These are phyloP conservation scores for Trypanosoma vivax DNA, from an alignment of 208 protist species.

Conservation along the genomic window DNA sequence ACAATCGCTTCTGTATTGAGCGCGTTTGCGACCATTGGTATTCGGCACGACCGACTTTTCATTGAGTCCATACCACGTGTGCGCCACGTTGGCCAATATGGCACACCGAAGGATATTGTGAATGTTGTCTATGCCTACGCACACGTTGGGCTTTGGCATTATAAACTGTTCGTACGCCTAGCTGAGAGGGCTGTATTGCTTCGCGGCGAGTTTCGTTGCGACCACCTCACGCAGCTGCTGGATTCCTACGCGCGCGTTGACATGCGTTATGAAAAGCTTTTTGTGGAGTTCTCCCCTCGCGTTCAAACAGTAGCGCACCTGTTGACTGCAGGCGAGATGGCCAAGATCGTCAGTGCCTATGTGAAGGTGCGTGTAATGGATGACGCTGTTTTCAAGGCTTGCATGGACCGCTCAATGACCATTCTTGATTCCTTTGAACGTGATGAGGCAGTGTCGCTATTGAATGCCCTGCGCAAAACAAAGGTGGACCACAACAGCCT, in stretches of 20 bases:
- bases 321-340: constrained; percentile 31
- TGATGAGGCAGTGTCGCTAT: constrained; percentile 24
- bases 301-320: constrained; percentile 58
- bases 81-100: constrained; percentile 70
- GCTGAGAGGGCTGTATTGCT: constrained; percentile 73
- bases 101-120: constrained; percentile 59
- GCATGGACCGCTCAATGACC: constrained; percentile 25
- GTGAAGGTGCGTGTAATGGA: constrained; percentile 33
- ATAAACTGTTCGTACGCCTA: constrained; percentile 75
- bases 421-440: constrained; percentile 28
- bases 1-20: constrained; percentile 63
- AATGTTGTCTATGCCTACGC: constrained; percentile 77
- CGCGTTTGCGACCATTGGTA: constrained; percentile 53
- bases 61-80: constrained; percentile 77
- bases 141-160: constrained; percentile 74
- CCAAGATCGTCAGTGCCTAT: constrained; percentile 44
- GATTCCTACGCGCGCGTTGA: constrained; percentile 55
- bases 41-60: constrained; percentile 69
- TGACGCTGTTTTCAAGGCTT: constrained; percentile 38
- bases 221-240: constrained; percentile 39
- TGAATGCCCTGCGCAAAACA: constrained; percentile 22
- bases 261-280: constrained; percentile 76
- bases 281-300: constrained; percentile 59
- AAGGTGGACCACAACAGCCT: constrained; percentile 23
- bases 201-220: constrained; percentile 41